phyloP scores from a whole-genome alignment of 352 stramenopile species.

The Phytophthora agathidicida region DNA sequence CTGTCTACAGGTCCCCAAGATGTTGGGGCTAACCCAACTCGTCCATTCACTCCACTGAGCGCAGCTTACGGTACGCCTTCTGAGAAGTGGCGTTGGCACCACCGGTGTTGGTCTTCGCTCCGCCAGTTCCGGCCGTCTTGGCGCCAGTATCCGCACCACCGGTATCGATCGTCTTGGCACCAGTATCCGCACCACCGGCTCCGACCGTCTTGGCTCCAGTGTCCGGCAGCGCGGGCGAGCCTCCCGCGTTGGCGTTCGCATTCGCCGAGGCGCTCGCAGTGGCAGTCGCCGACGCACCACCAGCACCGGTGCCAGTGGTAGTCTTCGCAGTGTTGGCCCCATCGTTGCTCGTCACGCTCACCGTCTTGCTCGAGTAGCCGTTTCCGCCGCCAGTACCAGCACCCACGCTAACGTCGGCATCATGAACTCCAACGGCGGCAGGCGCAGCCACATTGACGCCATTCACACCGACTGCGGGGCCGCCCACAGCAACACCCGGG shows the following conservation, averaged over 20 bases:
- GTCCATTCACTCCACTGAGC: background rate
- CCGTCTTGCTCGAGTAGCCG: background rate
- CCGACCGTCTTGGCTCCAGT: too few species aligned
- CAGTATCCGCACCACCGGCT: background rate
- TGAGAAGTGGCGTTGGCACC: background rate
- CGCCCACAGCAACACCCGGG: background rate
- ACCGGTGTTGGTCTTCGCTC: background rate
- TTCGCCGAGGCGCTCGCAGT: background rate
- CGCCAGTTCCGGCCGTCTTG: background rate
- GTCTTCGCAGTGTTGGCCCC: background rate
- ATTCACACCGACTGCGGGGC: background rate
- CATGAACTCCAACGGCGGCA: background rate
- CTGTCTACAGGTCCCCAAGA: too few species aligned
- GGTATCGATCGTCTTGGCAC: too few species aligned
- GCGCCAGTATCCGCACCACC: background rate
- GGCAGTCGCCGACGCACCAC: background rate
- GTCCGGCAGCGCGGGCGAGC: too few species aligned
- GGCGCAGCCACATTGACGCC: background rate
- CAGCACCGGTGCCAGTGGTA: too few species aligned
- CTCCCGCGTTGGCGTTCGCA: background rate
- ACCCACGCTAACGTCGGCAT: background rate
- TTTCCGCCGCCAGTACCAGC: background rate
- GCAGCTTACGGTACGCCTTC: conserved; percentile 3
- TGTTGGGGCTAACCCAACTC: too few species aligned
- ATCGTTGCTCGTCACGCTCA: background rate